Percentiles rank a stretch among this genome's conserved stretches.
These are phyloP conservation scores for Colletotrichum sp. DNA, from an alignment of 2,329 filamentous ascomycete species.

Conservation along the genomic window DNA sequence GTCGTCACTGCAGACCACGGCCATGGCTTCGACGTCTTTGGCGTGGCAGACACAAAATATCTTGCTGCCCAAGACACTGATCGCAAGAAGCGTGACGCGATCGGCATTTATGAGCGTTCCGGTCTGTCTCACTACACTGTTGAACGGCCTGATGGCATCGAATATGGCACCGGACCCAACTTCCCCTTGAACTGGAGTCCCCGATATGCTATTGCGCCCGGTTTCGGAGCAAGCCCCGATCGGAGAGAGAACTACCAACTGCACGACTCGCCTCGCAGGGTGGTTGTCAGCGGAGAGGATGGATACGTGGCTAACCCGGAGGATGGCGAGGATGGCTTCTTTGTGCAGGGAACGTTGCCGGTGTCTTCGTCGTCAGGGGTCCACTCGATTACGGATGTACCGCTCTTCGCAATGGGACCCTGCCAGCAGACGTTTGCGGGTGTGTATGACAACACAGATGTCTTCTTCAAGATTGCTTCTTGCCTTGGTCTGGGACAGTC, in stretches of 20 bases:
- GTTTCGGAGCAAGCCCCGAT: conserved; percentile 74
- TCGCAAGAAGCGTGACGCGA: conserved; percentile 75
- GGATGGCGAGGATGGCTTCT: conserved; percentile 69
- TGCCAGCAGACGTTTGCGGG: conserved; percentile 79
- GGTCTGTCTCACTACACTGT: conserved; percentile 77
- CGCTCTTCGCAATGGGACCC: conserved; percentile 78
- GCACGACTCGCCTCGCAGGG: conserved; percentile 65
- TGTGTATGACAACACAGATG: conserved; percentile 71
- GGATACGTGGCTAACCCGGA: conserved; percentile 71
- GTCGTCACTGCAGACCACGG: conserved; percentile 88
- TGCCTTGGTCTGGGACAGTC: conserved; percentile 61
- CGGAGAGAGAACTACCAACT: conserved; percentile 79
- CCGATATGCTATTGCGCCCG: conserved; percentile 80
- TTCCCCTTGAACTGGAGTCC: conserved; percentile 88
- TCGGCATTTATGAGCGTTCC: conserved; percentile 75
- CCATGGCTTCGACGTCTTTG: conserved; percentile 87
- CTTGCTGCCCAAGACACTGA: conserved; percentile 67
- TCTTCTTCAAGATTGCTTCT: conserved; percentile 75
- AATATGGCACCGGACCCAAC: conserved; percentile 73
- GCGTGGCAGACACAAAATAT: conserved; percentile 81
- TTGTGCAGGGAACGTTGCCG: conserved; percentile 77
- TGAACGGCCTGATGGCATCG: conserved; percentile 58
- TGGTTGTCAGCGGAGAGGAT: conserved; percentile 52
- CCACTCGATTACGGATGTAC: conserved; percentile 80
- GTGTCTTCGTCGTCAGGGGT: conserved; percentile 69